Percentiles rank a stretch among this genome's conserved stretches.
Evolutionary conservation across 2,329 filamentous ascomycete genomes (phyloP).

Genomic region (Diaporthe helianthi): DNA sequence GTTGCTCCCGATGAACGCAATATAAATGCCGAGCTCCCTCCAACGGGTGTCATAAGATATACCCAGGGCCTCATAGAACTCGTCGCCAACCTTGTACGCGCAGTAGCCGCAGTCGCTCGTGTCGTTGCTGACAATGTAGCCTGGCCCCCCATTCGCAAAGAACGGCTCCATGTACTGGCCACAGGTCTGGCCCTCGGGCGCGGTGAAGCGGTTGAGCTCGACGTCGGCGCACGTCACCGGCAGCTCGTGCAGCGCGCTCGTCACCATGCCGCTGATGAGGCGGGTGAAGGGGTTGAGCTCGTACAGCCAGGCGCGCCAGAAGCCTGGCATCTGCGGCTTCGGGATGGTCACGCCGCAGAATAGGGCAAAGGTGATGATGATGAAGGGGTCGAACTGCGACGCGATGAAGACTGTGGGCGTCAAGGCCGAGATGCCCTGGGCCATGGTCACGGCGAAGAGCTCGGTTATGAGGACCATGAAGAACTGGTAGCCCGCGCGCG

Average conservation of each 20-base stretch:
- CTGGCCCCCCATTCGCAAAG: constrained; percentile 71
- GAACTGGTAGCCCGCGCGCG: constrained; percentile 84
- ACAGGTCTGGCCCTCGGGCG: constrained; percentile 71
- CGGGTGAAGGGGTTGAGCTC: constrained; percentile 84
- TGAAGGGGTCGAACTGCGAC: constrained; percentile 79
- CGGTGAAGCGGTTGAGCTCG: constrained; percentile 73
- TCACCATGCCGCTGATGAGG: constrained; percentile 80
- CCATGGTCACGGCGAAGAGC: constrained; percentile 82
- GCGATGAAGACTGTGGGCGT: constrained; percentile 83
- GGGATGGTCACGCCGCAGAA: constrained; percentile 91
- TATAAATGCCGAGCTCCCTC: constrained; percentile 82
- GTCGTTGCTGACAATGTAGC: constrained; percentile 73
- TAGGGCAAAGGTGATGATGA: constrained; percentile 82
- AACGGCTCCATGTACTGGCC: constrained; percentile 78
- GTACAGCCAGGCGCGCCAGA: constrained; percentile 84
- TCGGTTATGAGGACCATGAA: constrained; percentile 85
- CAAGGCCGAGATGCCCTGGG: constrained; percentile 76
- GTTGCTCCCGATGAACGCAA: constrained; percentile 80
- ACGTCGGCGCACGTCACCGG: constrained; percentile 64
- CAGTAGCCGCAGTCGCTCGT: constrained; percentile 80
- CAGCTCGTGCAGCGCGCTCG: constrained; percentile 74
- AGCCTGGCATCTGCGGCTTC: constrained; percentile 75
- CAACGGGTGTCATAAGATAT: constrained; percentile 74
- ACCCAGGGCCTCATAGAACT: constrained; percentile 76
- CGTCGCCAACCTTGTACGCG: constrained; percentile 78